Base-by-base conservation (phyloP, 2,329 filamentous ascomycete genomes). In the Trichoderma asperellum region DNA sequence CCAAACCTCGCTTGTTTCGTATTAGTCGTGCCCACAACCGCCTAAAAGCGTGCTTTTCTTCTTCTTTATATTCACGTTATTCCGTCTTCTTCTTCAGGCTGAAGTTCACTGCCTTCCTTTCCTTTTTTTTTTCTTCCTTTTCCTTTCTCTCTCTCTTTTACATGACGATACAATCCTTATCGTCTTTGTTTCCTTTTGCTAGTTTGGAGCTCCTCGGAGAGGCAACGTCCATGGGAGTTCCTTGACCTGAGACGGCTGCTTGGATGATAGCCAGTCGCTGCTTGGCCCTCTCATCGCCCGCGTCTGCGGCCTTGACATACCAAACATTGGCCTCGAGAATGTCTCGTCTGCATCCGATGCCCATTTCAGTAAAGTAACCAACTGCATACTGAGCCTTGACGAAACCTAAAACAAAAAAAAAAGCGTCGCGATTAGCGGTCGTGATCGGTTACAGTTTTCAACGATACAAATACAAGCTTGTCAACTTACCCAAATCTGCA, bases 301-400 rank as follows among this genome's bases (percentile, higher is more conserved):
- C 88, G 73, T 97, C 95, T 18, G 96, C 95, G 5, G 96, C 96
- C 80, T 92, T 93, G 74, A 99, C 95, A 78, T 99, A 99, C 95
- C 94, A 98, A 37, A 97, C 92, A 76, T 99, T 99, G 74, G 96
- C 95, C 79, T 97, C 94, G 55, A 99, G 87, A n/a, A 95, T 90
- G 78, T 99, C 96, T 60, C 93, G 90, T 47, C 94, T 92, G 79
- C 94, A 97, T 61, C 96, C 96, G 74, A 99, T 97, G 72, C 96
- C 96, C 92, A 96, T 97, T 79, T 99, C 96, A 5, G 94, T 97
- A 79, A 99, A 99, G 81, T 97, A 98, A 56, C 94, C 96, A 27
- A 97, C 89, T 0, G 96, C 93, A 75, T 98, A 99, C 78, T 97
- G 89, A n/a, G 96, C 96, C 74, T 89, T 89, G 72, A 87, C 85